phyloP scores from a whole-genome alignment of 164 flowering plant genomes.

The Tetracentron sinense region DNA sequence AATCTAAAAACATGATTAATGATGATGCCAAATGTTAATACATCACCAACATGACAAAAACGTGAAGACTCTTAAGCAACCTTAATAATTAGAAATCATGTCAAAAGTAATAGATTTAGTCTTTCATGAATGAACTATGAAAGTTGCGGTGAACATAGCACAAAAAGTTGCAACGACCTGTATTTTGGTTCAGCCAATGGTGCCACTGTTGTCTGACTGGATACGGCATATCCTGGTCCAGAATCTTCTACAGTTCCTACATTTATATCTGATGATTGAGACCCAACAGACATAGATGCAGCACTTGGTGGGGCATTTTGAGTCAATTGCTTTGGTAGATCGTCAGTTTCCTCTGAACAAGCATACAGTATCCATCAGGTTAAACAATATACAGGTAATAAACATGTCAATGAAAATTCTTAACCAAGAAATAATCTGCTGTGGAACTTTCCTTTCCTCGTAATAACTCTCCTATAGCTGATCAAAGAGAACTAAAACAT shows the following conservation, averaged over 20 bases:
- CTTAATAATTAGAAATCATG: neutral
- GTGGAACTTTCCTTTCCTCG: no score
- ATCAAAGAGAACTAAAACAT: no score
- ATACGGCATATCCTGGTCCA: slow-evolving; percentile 19
- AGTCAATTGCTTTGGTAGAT: slow-evolving; percentile 16
- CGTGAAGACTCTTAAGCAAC: no score
- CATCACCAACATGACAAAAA: no score
- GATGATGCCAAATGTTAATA: no score
- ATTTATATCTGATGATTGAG: slow-evolving; percentile 9
- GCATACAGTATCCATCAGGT: slow-evolving; percentile 9
- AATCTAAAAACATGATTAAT: no score
- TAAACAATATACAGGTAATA: no score
- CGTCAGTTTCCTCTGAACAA: slow-evolving; percentile 55
- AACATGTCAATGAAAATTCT: no score
- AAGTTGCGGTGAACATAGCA: neutral
- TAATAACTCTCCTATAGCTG: no score
- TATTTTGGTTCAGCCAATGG: slow-evolving; percentile 51
- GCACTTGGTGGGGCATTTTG: slow-evolving; percentile 11
- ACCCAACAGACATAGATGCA: slow-evolving; percentile 13
- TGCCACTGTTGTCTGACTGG: slow-evolving; percentile 16
- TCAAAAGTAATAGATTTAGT: neutral
- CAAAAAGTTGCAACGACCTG: slow-evolving; percentile 34
- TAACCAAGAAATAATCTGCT: no score
- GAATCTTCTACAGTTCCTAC: slow-evolving; percentile 20
- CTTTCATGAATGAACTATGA: no score